These are phyloP conservation scores for Coriolopsis trogii DNA, from an alignment of 1,284 basidiomycete genomes.

Conservation along the genomic window DNA sequence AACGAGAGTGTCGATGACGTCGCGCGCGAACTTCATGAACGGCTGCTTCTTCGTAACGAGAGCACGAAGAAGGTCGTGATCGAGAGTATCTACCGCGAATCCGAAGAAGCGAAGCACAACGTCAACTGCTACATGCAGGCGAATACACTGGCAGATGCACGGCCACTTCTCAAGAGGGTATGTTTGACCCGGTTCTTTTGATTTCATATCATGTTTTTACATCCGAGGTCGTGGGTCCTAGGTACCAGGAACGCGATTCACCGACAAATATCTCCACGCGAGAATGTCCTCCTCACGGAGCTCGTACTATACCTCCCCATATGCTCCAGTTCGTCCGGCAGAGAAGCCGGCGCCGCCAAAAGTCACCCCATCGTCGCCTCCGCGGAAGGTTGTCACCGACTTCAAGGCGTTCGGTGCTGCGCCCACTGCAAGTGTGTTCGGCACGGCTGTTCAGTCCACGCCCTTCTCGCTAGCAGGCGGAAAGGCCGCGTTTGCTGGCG, in stretches of 20 bases:
- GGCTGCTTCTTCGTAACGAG: slow-evolving; percentile 89
- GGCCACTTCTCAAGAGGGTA: slow-evolving; percentile 82
- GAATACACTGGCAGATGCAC: slow-evolving; percentile 72
- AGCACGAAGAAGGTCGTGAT: slow-evolving; percentile 96
- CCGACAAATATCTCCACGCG: slow-evolving; percentile 88
- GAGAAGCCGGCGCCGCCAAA: slow-evolving; percentile 40
- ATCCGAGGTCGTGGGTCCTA: slow-evolving; percentile 34
- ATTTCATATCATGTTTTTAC: not conserved
- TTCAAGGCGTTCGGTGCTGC: slow-evolving; percentile 91
- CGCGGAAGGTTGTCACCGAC: slow-evolving; percentile 84
- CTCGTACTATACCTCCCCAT: slow-evolving; percentile 51
- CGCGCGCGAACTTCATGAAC: slow-evolving; percentile 90
- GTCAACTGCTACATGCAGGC: slow-evolving; percentile 86
- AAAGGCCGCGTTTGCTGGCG: slow-evolving; percentile 78
- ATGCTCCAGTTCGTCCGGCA: slow-evolving; percentile 47
- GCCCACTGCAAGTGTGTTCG: slow-evolving; percentile 73
- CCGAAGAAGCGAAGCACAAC: slow-evolving; percentile 88
- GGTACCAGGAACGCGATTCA: slow-evolving; percentile 92
- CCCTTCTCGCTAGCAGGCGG: slow-evolving; percentile 81
- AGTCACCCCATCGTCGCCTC: slow-evolving; percentile 55
- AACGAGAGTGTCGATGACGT: slow-evolving; percentile 97
- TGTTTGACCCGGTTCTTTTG: slow-evolving; percentile 26
- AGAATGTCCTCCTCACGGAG: slow-evolving; percentile 61
- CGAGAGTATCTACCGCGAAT: slow-evolving; percentile 94
- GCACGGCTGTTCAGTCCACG: slow-evolving; percentile 75